phyloP scores from a whole-genome alignment of 768 basidiomycete genomes.

The Agaricus sinodeliciosus region DNA sequence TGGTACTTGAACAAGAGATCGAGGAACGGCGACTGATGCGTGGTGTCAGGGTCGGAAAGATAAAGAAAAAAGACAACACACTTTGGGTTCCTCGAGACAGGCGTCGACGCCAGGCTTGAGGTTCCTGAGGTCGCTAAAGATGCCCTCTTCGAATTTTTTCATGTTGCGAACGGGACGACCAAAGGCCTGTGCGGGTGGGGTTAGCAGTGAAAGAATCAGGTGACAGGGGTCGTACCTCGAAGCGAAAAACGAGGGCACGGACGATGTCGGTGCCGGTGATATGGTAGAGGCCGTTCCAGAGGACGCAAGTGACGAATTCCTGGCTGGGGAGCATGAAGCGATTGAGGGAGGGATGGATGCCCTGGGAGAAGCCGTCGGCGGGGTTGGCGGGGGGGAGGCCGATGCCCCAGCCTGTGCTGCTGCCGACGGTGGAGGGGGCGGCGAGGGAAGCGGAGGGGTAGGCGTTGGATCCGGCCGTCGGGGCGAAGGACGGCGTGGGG shows the following conservation, averaged over 20 bases:
- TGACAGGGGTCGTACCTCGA: constrained; percentile 48
- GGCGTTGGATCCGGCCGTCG: constrained; percentile 9
- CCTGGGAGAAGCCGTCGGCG: constrained; percentile 27
- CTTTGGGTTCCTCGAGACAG: constrained; percentile 94
- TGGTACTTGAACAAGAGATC: constrained; percentile 94
- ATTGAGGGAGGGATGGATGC: constrained; percentile 70
- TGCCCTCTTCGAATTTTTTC: constrained; percentile 97
- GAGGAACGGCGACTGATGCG: constrained; percentile 78
- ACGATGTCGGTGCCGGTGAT: constrained; percentile 98
- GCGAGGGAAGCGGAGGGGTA: constrained; percentile 10
- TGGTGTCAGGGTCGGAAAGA: constrained; percentile 16
- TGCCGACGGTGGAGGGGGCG: constrained; percentile 1
- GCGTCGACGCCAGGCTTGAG: constrained; percentile 92
- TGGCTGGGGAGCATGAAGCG: constrained; percentile 84
- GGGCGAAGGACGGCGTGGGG: constrained; percentile 18
- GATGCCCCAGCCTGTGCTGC: constrained; percentile 10
- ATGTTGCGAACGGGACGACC: constrained; percentile 85
- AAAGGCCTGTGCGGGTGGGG: constrained; percentile 45
- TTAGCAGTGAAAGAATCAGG: constrained; percentile 8
- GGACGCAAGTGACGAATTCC: constrained; percentile 85
- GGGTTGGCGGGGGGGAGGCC: constrained; percentile 12
- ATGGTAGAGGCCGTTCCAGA: constrained; percentile 89
- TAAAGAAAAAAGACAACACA: constrained; percentile 24
- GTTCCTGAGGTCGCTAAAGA: constrained; percentile 90
- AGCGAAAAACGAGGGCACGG: constrained; percentile 87